These are phyloP conservation scores for Russula compacta DNA, from an alignment of 768 basidiomycete species.

Conservation along the genomic window DNA sequence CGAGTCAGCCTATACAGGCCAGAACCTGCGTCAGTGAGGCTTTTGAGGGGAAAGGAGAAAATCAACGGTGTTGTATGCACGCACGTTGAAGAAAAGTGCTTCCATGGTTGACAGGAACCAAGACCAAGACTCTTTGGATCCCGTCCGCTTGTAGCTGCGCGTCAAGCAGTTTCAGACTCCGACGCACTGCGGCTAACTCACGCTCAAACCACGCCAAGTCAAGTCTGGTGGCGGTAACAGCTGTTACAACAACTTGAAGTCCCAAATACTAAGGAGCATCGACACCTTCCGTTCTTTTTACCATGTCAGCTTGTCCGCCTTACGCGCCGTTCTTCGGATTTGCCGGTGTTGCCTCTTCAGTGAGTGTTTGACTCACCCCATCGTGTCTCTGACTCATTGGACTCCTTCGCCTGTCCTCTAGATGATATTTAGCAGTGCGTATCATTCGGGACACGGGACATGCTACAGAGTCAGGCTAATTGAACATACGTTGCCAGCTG, in stretches of 20 bases:
- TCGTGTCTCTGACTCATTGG: background rate
- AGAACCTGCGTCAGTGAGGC: constrained; percentile 24
- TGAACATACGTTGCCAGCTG: constrained; percentile 38
- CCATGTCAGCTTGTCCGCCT: constrained; percentile 58
- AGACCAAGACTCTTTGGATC: background rate
- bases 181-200: background rate
- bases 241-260: background rate
- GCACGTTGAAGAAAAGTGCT: constrained; percentile 83
- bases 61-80: constrained; percentile 15
- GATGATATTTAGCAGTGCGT: constrained; percentile 96
- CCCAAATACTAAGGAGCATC: background rate
- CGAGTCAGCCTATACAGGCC: constrained; percentile 43
- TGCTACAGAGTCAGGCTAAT: background rate
- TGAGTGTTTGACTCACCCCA: constrained; percentile 32
- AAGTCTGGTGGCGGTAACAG: background rate
- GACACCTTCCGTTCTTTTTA: constrained; percentile 1
- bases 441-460: background rate
- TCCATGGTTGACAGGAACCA: constrained; percentile 56
- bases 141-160: background rate
- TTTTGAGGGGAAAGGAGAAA: constrained; percentile 1
- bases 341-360: constrained; percentile 90
- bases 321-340: constrained; percentile 98
- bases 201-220: background rate
- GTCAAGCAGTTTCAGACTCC: constrained; percentile 14
- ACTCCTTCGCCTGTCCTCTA: constrained; percentile 25